Evolutionary conservation across 2,329 filamentous ascomycete genomes (phyloP).

Genomic region (Harringtonia aguacate): DNA sequence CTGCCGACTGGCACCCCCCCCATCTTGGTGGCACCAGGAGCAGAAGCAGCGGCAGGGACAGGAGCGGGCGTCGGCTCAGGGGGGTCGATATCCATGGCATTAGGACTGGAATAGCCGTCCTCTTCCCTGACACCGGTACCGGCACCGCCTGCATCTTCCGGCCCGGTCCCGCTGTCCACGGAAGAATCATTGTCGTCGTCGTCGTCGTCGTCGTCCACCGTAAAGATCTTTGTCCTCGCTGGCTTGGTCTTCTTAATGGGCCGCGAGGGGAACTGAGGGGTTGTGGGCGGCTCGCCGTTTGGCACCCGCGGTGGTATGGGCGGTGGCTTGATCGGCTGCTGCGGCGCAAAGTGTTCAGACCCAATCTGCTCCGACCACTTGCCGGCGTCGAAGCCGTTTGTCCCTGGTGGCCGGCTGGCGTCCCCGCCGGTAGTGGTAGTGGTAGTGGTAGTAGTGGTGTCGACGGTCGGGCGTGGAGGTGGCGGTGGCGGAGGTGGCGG

Average conservation of each 20-base stretch:
- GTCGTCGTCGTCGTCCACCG: conserved; percentile 21
- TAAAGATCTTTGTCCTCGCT: conserved; percentile 25
- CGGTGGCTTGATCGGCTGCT: too few relatives aligned
- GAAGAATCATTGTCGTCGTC: too few relatives aligned
- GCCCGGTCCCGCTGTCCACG: not conserved
- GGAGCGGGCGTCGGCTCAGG: conserved; percentile 24
- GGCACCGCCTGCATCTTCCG: conserved; percentile 14
- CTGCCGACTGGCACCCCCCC: conserved; percentile 8
- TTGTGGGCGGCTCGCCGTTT: conserved; percentile 33
- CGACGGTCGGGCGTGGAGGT: conserved; percentile 5
- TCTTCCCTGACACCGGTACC: conserved; percentile 10
- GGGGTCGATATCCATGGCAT: conserved; percentile 56
- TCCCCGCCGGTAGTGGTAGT: conserved; percentile 12
- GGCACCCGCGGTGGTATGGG: conserved; percentile 22
- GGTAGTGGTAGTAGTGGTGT: too few relatives aligned
- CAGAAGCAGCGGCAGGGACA: not conserved
- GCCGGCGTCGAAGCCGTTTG: conserved; percentile 34
- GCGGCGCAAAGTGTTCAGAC: conserved; percentile 42
- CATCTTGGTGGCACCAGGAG: too few relatives aligned
- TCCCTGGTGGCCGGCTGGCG: not conserved
- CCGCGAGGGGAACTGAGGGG: conserved; percentile 20
- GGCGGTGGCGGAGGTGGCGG: conserved; percentile 1
- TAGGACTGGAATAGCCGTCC: conserved; percentile 30
- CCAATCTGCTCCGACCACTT: conserved; percentile 45
- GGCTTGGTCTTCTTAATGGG: conserved; percentile 50